A percentile compares a stretch with the other conserved stretches of the same genome.
phyloP scores from a whole-genome alignment of 768 basidiomycete species.

The Cystofilobasidium macerans region DNA sequence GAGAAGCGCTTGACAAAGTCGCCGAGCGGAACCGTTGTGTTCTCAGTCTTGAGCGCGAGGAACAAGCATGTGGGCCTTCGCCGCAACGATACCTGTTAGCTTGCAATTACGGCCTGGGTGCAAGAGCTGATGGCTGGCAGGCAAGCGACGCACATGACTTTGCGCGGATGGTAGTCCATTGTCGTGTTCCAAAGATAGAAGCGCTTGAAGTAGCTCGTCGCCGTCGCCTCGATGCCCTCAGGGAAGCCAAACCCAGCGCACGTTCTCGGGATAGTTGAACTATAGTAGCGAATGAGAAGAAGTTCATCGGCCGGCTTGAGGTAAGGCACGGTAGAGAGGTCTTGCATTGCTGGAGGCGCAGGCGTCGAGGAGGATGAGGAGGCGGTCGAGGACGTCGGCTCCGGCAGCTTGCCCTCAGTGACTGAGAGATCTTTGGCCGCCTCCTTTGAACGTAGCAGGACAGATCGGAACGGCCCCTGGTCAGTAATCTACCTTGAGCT shows the following conservation, averaged over 20 bases:
- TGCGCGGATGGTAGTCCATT: slow-evolving; percentile 99
- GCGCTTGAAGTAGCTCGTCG: slow-evolving; percentile 80
- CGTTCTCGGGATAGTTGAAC: slow-evolving; percentile 70
- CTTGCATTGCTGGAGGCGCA: slow-evolving; percentile 29
- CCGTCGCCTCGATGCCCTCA: slow-evolving; percentile 86
- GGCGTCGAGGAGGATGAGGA: slow-evolving; percentile 30
- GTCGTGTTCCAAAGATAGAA: slow-evolving; percentile 97
- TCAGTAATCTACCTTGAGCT: neutral
- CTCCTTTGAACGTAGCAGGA: neutral
- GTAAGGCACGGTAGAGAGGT: slow-evolving; percentile 61
- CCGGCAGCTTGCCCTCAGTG: neutral
- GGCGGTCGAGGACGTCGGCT: neutral
- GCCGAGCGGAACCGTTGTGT: slow-evolving; percentile 79
- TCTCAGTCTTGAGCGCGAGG: slow-evolving; percentile 94
- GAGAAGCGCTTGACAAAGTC: slow-evolving; percentile 72
- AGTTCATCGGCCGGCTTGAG: slow-evolving; percentile 71
- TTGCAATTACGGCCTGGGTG: neutral
- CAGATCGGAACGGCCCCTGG: too few species aligned
- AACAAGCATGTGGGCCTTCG: slow-evolving; percentile 89
- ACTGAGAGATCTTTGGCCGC: neutral
- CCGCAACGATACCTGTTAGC: neutral
- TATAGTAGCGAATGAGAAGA: slow-evolving; percentile 76
- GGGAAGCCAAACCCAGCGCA: slow-evolving; percentile 78
- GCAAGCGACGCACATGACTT: slow-evolving; percentile 64
- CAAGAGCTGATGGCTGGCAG: neutral